Evolutionary conservation across 345 rosid genomes (phyloP).

Genomic region (Zanthoxylum bungeanum): DNA sequence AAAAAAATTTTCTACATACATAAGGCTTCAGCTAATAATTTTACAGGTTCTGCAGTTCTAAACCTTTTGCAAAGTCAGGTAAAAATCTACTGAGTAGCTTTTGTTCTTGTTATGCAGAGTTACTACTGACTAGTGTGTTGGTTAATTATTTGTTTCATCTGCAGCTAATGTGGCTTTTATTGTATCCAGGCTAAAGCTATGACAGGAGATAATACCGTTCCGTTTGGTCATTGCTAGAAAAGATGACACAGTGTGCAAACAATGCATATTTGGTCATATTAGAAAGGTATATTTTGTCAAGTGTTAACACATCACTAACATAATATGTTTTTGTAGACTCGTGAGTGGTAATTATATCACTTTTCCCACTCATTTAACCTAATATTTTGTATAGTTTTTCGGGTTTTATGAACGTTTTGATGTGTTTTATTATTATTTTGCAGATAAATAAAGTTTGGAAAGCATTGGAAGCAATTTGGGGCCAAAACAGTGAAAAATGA

Average conservation of each 20-base stretch:
- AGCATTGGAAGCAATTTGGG: too few species aligned
- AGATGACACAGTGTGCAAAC: slow-evolving; percentile 92
- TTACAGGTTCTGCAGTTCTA: slow-evolving; percentile 83
- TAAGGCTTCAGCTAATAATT: slow-evolving; percentile 75
- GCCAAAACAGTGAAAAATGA: too few species aligned
- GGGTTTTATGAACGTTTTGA: too few species aligned
- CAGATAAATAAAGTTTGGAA: too few species aligned
- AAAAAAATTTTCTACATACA: slow-evolving; percentile 30
- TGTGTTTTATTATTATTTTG: too few species aligned
- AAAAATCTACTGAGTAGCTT: slow-evolving; percentile 1
- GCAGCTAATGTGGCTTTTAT: slow-evolving; percentile 24
- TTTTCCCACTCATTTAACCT: too few species aligned
- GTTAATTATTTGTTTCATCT: slow-evolving; percentile 8
- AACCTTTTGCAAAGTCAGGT: slow-evolving; percentile 97
- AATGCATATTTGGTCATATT: slow-evolving; percentile 88
- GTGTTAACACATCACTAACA: neutral
- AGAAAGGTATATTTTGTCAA: slow-evolving; percentile 71
- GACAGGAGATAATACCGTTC: slow-evolving; percentile 96
- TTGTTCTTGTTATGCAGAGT: too few species aligned
- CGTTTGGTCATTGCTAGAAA: slow-evolving; percentile 92
- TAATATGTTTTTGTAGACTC: neutral
- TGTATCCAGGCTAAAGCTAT: slow-evolving; percentile 76
- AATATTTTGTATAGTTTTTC: too few species aligned
- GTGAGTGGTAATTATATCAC: too few species aligned
- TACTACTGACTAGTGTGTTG: too few species aligned